Conservation (phyloP, 192 early-diverging fungal species). For the Pilobolus umbonatus region DNA sequence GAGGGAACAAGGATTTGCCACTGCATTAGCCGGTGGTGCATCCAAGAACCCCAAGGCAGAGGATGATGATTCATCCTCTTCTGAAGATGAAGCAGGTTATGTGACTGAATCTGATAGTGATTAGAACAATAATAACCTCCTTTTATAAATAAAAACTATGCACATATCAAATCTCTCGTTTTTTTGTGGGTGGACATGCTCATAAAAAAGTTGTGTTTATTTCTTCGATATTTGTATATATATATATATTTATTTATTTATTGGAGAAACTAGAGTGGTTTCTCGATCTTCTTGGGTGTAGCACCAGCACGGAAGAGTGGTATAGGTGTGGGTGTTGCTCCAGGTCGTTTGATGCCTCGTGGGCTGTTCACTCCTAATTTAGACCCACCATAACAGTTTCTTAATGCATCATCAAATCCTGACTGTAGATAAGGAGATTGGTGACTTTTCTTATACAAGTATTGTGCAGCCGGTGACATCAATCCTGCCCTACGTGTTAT, state of each 20-base stretch:
- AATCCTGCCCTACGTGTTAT: conserved; percentile 30
- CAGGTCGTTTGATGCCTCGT: background rate
- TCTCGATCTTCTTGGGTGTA: background rate
- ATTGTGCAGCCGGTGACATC: conserved; percentile 32
- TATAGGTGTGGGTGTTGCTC: conserved; percentile 24
- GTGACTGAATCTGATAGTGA: conserved; percentile 9
- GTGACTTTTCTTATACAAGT: conserved; percentile 21
- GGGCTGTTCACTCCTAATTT: background rate
- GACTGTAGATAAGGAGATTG: conserved; percentile 13
- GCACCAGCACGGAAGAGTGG: conserved; percentile 22
- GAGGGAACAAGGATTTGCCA: conserved; percentile 64
- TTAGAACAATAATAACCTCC: conserved; percentile 1
- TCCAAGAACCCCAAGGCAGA: conserved; percentile 9
- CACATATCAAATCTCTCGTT: no score
- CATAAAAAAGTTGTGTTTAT: background rate
- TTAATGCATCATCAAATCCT: conserved; percentile 24
- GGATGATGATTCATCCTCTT: conserved; percentile 14
- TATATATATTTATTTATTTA: background rate
- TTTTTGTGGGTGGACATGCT: no score
- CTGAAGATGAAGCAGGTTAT: conserved; percentile 20
- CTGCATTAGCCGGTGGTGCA: conserved; percentile 42
- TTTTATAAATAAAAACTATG: background rate
- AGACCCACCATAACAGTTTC: conserved; percentile 24
- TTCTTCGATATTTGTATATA: background rate
- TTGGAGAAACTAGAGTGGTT: background rate